Evolutionary conservation across 2,329 filamentous ascomycete species (phyloP).

Genomic region (Ascochyta clinopodiicola): DNA sequence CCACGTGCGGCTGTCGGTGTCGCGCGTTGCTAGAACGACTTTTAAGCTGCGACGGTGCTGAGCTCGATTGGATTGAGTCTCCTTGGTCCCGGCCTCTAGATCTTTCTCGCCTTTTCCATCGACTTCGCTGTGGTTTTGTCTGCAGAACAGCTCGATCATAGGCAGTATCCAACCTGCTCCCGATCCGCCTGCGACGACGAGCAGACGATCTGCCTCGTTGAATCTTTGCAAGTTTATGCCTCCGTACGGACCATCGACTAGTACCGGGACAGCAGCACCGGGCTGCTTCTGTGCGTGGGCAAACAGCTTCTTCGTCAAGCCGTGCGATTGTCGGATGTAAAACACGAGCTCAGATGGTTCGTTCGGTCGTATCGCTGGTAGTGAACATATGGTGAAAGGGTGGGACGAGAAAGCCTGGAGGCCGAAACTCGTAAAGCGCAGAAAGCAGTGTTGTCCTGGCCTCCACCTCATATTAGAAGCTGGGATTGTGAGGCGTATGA

Average conservation of each 20-base stretch:
- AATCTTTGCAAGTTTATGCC: slow-evolving; percentile 50
- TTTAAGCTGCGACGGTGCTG: background rate
- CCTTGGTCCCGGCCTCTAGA: background rate
- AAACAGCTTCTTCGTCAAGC: slow-evolving; percentile 56
- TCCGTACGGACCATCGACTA: slow-evolving; percentile 67
- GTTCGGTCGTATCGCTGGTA: slow-evolving; percentile 37
- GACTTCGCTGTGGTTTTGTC: background rate
- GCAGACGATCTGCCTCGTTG: slow-evolving; percentile 47
- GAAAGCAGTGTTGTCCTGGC: slow-evolving; percentile 63
- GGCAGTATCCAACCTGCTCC: slow-evolving; percentile 62
- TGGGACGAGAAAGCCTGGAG: slow-evolving; percentile 56
- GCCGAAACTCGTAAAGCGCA: slow-evolving; percentile 58
- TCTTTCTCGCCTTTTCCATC: background rate
- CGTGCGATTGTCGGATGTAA: slow-evolving; percentile 59
- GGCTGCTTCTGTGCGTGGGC: slow-evolving; percentile 19
- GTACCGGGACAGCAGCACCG: slow-evolving; percentile 50
- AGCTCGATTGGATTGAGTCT: background rate
- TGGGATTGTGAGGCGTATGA: slow-evolving; percentile 30
- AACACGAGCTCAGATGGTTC: slow-evolving; percentile 55
- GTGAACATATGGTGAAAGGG: slow-evolving; percentile 63
- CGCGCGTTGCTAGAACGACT: background rate
- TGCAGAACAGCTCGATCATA: slow-evolving; percentile 50
- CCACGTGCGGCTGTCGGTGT: background rate
- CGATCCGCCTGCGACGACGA: slow-evolving; percentile 64
- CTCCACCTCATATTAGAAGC: slow-evolving; percentile 52